phyloP scores from a whole-genome alignment of 371 early-diverging fungal species.

The Mortierella sp. region DNA sequence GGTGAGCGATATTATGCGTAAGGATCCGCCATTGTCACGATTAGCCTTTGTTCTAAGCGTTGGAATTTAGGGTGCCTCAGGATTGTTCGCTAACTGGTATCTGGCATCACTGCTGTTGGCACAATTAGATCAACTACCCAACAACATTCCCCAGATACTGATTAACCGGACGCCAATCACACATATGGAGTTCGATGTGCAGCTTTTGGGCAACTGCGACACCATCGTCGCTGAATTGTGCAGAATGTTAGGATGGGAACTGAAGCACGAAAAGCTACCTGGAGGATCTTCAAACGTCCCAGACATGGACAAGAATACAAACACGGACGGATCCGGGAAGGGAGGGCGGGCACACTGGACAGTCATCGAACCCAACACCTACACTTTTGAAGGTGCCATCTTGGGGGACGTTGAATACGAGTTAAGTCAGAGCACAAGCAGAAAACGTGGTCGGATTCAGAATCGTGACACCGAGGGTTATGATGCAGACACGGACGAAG shows the following conservation, averaged over 20 bases:
- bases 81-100: no score
- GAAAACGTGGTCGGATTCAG: slow-evolving; percentile 7
- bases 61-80: no score
- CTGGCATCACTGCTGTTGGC: no score
- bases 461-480: slow-evolving; percentile 8
- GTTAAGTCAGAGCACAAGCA: slow-evolving; percentile 6
- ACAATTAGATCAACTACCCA: slow-evolving; percentile 74
- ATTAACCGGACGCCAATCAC: slow-evolving; percentile 92
- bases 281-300: slow-evolving; percentile 56
- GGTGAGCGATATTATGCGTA: slow-evolving; percentile 89
- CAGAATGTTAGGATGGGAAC: slow-evolving; percentile 78
- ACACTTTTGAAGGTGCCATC: slow-evolving; percentile 55
- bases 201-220: slow-evolving; percentile 90
- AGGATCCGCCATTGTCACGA: background rate
- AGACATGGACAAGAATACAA: slow-evolving; percentile 39
- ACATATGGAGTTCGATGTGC: slow-evolving; percentile 88
- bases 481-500: slow-evolving; percentile 21
- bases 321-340: slow-evolving; percentile 32
- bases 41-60: background rate
- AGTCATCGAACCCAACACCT: slow-evolving; percentile 51
- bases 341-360: slow-evolving; percentile 35
- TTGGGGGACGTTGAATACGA: slow-evolving; percentile 50
- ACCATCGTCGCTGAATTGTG: slow-evolving; percentile 85
- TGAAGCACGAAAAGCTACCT: slow-evolving; percentile 63
- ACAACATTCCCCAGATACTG: slow-evolving; percentile 86